Evolutionary conservation across 1,139 yeast species (phyloP).

Genomic region (Sugiyamaella japonica): DNA sequence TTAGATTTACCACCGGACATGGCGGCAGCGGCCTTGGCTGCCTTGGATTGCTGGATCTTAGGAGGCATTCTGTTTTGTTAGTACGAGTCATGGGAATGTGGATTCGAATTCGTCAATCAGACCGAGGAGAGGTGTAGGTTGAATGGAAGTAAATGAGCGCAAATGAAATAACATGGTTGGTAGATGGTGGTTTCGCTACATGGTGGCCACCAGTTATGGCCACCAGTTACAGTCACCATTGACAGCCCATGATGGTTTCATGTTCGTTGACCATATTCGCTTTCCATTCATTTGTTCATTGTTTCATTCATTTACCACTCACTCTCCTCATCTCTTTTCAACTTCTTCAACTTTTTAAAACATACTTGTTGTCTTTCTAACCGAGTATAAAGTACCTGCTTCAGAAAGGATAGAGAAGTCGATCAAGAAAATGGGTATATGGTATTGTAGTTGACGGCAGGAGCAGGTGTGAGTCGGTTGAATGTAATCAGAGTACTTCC

Average conservation of each 20-base stretch:
- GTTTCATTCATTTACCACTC: background rate
- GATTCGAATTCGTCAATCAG: too few relatives aligned
- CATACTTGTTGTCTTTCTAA: conserved; percentile 12
- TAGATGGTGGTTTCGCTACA: too few relatives aligned
- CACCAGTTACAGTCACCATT: too few relatives aligned
- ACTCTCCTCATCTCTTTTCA: background rate
- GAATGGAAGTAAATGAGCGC: too few relatives aligned
- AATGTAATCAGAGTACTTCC: background rate
- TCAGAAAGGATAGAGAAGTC: conserved; percentile 9
- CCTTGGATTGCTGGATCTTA: conserved; percentile 98
- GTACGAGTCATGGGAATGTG: background rate
- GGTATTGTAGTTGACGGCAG: background rate
- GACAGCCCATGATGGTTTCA: too few relatives aligned
- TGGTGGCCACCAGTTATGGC: too few relatives aligned
- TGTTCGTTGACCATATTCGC: too few relatives aligned
- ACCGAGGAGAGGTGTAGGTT: background rate
- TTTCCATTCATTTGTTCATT: too few relatives aligned
- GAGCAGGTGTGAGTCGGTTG: background rate
- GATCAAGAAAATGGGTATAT: conserved; percentile 3
- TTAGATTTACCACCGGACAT: conserved; percentile 99
- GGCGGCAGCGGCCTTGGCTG: conserved; percentile 99
- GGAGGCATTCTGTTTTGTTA: conserved; percentile 74
- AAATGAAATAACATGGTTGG: too few relatives aligned
- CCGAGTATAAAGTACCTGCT: conserved; percentile 13
- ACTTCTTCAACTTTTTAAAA: background rate